A percentile compares a stretch with the other conserved stretches of the same genome.
These are phyloP conservation scores for Phaffia australis DNA, from an alignment of 768 basidiomycete genomes.

Conservation along the genomic window DNA sequence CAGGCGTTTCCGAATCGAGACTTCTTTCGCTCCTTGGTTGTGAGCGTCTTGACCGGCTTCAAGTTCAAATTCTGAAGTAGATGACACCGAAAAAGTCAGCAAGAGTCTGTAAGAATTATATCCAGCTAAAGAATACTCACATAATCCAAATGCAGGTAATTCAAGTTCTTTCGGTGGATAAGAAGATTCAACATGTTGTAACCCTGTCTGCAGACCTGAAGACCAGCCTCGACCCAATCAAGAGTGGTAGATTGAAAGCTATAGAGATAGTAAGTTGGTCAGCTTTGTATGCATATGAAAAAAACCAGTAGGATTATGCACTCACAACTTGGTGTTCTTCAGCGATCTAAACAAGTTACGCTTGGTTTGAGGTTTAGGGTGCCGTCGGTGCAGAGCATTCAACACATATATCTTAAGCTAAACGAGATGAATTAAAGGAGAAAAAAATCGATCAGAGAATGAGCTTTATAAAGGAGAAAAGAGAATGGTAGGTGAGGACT, in stretches of 20 bases:
- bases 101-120: not conserved
- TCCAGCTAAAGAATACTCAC: constrained; percentile 16
- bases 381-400: constrained; percentile 77
- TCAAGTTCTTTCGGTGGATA: constrained; percentile 83
- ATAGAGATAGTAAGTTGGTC: not conserved
- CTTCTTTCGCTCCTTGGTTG: constrained; percentile 99
- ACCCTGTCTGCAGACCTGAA: constrained; percentile 96
- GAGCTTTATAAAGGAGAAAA: not conserved
- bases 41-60: constrained; percentile 61
- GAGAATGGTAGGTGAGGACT: not conserved
- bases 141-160: constrained; percentile 91
- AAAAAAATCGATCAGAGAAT: not conserved
- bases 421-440: not conserved
- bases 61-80: constrained; percentile 31
- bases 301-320: not conserved
- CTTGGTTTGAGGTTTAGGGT: constrained; percentile 96
- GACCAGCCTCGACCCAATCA: constrained; percentile 98
- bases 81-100: constrained; percentile 47
- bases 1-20: constrained; percentile 95
- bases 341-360: constrained; percentile 75
- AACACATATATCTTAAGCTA: constrained; percentile 76
- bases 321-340: constrained; percentile 85
- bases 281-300: not conserved
- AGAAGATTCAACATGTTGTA: constrained; percentile 99
- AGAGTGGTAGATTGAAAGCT: constrained; percentile 89